Conservation (phyloP, 2,329 filamentous ascomycete species). For the Ophiosphaerella korrae region DNA sequence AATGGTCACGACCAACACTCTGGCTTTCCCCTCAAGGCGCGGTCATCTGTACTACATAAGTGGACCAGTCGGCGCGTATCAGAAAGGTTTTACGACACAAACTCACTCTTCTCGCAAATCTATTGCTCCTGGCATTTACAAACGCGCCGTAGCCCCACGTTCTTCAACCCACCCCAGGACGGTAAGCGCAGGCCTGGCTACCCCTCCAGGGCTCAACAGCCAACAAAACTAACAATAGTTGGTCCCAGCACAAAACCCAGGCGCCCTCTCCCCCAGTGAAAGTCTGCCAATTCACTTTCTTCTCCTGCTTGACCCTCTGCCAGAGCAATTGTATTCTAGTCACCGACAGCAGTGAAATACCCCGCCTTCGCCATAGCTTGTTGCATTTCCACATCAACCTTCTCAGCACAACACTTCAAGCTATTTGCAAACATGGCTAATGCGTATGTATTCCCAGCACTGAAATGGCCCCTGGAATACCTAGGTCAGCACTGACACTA, state of each 20-base stretch:
- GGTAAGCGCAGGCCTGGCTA: conserved; percentile 21
- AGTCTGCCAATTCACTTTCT: neutral
- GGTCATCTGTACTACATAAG: conserved; percentile 17
- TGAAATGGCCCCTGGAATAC: neutral
- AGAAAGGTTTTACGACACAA: conserved; percentile 6
- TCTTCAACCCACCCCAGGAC: no score
- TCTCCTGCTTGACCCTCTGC: conserved; percentile 1
- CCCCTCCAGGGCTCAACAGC: conserved; percentile 32
- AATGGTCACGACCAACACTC: conserved; percentile 11
- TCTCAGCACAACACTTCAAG: conserved; percentile 7
- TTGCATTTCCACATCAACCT: conserved; percentile 16
- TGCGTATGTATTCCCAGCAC: conserved; percentile 59
- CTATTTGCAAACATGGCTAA: conserved; percentile 61
- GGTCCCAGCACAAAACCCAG: conserved; percentile 26
- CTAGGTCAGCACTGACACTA: neutral
- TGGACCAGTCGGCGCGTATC: conserved; percentile 9
- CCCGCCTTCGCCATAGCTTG: conserved; percentile 22
- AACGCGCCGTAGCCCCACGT: conserved; percentile 24
- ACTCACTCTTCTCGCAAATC: conserved; percentile 9
- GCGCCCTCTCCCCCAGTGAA: conserved; percentile 23
- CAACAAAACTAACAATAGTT: conserved; percentile 26
- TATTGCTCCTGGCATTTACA: conserved; percentile 18
- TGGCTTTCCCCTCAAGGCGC: neutral
- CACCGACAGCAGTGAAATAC: conserved; percentile 11
- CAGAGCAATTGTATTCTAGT: conserved; percentile 16